Evolutionary conservation across 768 basidiomycete genomes (phyloP).

Genomic region (Podaxis sp.): DNA sequence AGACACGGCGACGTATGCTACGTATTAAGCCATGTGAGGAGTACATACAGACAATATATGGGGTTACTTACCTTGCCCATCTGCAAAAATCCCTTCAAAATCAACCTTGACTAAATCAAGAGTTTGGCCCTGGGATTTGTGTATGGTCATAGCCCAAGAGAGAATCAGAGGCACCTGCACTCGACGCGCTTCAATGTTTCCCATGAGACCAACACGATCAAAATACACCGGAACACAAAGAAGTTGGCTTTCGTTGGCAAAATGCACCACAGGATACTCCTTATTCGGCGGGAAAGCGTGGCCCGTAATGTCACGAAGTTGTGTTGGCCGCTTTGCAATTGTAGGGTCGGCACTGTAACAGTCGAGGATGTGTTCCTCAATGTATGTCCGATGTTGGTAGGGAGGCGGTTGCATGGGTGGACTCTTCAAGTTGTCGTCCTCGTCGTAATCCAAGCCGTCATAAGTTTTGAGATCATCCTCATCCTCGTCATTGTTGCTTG

Average conservation of each 20-base stretch:
- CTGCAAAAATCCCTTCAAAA: conserved; percentile 70
- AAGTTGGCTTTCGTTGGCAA: conserved; percentile 46
- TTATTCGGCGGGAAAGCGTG: not conserved
- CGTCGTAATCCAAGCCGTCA: conserved; percentile 10
- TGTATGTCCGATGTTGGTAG: not conserved
- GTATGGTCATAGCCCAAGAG: conserved; percentile 84
- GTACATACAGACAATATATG: not conserved
- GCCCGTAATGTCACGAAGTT: not conserved
- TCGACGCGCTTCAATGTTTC: conserved; percentile 56
- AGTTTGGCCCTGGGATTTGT: conserved; percentile 90
- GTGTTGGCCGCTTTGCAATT: not conserved
- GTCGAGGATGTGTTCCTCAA: conserved; percentile 2
- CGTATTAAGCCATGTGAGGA: not conserved
- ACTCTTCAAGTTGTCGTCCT: not conserved
- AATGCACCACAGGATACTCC: conserved; percentile 62
- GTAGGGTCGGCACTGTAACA: not conserved
- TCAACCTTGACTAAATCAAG: conserved; percentile 79
- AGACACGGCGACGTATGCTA: conserved; percentile 71
- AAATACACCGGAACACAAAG: conserved; percentile 58
- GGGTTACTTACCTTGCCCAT: conserved; percentile 58
- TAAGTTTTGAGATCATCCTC: not conserved
- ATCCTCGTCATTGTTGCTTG: conserved; percentile 8
- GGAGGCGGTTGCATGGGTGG: not conserved
- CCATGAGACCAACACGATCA: conserved; percentile 53
- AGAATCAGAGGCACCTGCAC: conserved; percentile 57